Evolutionary conservation across 1,284 basidiomycete species (phyloP).

Genomic region (Heterobasidion occidentale): DNA sequence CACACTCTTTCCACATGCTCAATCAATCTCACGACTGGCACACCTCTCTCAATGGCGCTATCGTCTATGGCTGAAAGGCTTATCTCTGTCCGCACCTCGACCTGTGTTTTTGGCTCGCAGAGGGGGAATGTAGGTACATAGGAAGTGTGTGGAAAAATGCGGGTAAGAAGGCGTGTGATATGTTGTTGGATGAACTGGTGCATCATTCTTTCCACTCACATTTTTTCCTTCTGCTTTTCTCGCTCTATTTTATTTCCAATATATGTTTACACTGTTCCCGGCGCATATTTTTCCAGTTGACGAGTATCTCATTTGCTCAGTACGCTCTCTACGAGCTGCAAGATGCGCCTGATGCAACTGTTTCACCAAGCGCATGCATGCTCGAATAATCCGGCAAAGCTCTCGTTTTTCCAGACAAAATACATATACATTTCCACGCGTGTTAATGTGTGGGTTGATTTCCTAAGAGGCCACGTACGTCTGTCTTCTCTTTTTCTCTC

Average conservation of each 20-base stretch:
- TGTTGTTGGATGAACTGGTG: conserved; percentile 80
- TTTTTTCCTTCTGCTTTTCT: too few species aligned
- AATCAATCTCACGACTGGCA: too few species aligned
- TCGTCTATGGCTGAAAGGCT: conserved; percentile 86
- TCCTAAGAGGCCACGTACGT: conserved; percentile 28
- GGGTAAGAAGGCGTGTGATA: conserved; percentile 80
- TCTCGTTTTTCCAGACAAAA: conserved; percentile 76
- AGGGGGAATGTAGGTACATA: conserved; percentile 74
- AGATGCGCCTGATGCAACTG: conserved; percentile 73
- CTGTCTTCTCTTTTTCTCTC: conserved; percentile 10
- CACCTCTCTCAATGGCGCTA: conserved; percentile 75
- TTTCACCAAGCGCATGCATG: conserved; percentile 88
- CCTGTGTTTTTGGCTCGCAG: conserved; percentile 66
- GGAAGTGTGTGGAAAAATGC: conserved; percentile 81
- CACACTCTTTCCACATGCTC: too few species aligned
- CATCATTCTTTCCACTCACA: conserved; percentile 6
- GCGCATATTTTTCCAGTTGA: neutral
- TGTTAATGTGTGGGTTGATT: conserved; percentile 87
- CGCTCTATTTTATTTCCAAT: too few species aligned
- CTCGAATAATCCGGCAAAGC: conserved; percentile 88
- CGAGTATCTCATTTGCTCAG: conserved; percentile 22
- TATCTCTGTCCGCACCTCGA: conserved; percentile 78
- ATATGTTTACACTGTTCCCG: too few species aligned
- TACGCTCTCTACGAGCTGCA: conserved; percentile 73
- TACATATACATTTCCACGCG: conserved; percentile 92